phyloP scores from a whole-genome alignment of 495 filamentous ascomycete species.

The Penicillium mononematosum region DNA sequence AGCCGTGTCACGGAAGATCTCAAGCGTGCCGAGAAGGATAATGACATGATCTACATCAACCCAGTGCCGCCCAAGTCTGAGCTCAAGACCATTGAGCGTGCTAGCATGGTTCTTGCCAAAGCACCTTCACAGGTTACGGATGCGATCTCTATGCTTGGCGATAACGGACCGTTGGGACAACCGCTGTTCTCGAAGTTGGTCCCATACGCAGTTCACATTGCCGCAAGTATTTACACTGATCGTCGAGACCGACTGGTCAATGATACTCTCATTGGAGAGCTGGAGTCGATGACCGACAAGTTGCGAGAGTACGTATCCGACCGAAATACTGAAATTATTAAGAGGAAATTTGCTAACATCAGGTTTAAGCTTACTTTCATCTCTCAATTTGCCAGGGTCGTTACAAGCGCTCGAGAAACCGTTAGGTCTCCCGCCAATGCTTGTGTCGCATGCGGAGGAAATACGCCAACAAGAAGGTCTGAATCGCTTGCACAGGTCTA shows the following conservation, averaged over 20 bases:
- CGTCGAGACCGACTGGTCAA: conserved; percentile 85
- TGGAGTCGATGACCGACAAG: conserved; percentile 77
- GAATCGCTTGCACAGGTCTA: conserved; percentile 66
- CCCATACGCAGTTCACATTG: conserved; percentile 92
- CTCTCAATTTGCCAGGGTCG: conserved; percentile 87
- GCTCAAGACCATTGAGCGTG: conserved; percentile 79
- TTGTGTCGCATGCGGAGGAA: conserved; percentile 90
- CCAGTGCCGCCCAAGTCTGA: conserved; percentile 86
- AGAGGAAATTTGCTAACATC: conserved; percentile 14
- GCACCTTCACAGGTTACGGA: conserved; percentile 81
- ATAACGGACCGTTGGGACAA: conserved; percentile 74
- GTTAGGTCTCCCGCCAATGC: conserved; percentile 78
- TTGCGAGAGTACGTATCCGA: conserved; percentile 64
- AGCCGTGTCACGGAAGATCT: conserved; percentile 79
- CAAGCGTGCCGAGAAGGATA: conserved; percentile 93
- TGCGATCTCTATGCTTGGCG: conserved; percentile 73
- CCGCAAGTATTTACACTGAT: conserved; percentile 93
- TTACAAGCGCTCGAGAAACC: conserved; percentile 95
- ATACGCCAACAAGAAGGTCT: conserved; percentile 90
- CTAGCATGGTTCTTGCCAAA: conserved; percentile 79
- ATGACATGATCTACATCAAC: conserved; percentile 87
- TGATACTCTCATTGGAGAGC: conserved; percentile 75
- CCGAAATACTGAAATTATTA: not conserved
- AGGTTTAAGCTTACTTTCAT: conserved; percentile 58
- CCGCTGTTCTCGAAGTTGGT: conserved; percentile 89